A percentile compares a stretch with the other conserved stretches of the same genome.
phyloP scores from a whole-genome alignment of 495 filamentous ascomycete genomes.

The Bacidia gigantensis region DNA sequence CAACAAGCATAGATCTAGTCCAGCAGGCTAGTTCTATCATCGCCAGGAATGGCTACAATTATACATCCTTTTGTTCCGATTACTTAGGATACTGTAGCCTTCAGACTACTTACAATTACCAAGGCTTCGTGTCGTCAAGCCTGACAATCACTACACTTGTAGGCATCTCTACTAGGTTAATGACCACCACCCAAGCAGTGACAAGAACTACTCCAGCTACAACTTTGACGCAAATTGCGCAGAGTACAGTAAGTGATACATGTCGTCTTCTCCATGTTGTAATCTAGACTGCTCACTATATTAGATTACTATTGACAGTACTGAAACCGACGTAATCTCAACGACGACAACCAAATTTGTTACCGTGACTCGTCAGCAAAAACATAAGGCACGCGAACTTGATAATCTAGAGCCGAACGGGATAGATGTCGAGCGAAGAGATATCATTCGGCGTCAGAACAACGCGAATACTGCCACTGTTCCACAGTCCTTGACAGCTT shows the following conservation, averaged over 20 bases:
- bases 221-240: neutral
- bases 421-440: no score
- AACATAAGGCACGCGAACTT: no score
- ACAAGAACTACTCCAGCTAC: neutral
- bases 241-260: no score
- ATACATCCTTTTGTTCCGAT: conserved; percentile 5
- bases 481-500: neutral
- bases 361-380: neutral
- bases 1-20: neutral
- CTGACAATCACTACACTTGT: neutral
- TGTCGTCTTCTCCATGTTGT: no score
- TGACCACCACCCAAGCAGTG: neutral
- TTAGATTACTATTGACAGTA: neutral
- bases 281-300: no score
- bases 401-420: no score
- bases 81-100: conserved; percentile 2
- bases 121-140: neutral
- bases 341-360: neutral
- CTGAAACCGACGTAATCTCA: neutral
- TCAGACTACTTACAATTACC: neutral
- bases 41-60: neutral
- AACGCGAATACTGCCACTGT: neutral
- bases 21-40: conserved; percentile 5
- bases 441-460: no score
- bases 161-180: neutral